phyloP scores from a whole-genome alignment of 129 eudicot species.

The Daucus carota region DH1_v3.0 NC_030383.2:45905501-45906000 shows the following conservation, averaged over 20 bases:
- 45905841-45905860: not conserved
- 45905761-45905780: not conserved
- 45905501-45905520: not conserved
- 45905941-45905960: not conserved
- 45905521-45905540: not conserved
- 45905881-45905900: not conserved
- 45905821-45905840: not conserved
- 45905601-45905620: not conserved
- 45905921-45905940: not conserved
- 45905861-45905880: not conserved
- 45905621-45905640: not conserved
- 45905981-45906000: not conserved
- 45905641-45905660: not conserved
- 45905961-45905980: not conserved
- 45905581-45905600: not conserved
- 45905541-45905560: slow-evolving; percentile 5
- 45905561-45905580: not conserved
- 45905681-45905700: not conserved
- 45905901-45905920: not conserved
- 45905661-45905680: not conserved
- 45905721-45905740: slow-evolving; percentile 1
- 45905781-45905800: not conserved
- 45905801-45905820: not conserved
- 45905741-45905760: not conserved
- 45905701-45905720: not conserved